Conservation (phyloP, 306 rosid species). For the Lathyrus tuberosus region DNA sequence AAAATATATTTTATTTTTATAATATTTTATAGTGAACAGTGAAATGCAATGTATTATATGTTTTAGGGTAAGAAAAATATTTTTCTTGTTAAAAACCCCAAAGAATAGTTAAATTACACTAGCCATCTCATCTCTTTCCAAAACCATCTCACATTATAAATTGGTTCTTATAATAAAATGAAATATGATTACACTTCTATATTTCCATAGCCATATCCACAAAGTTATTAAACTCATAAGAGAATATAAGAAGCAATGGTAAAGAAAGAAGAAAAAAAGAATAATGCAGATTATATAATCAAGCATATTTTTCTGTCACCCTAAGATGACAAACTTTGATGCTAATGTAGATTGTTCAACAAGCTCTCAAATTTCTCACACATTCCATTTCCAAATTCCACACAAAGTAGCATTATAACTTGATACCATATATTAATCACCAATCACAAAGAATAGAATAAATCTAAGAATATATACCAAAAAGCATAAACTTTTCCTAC, state of each 20-base stretch:
- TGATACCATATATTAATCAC: constrained; percentile 21
- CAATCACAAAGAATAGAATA: constrained; percentile 48
- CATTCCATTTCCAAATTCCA: constrained; percentile 53
- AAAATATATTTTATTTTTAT: too few relatives aligned
- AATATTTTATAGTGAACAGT: too few relatives aligned
- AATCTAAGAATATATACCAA: constrained; percentile 39
- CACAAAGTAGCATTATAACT: constrained; percentile 46
- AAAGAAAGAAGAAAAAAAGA: constrained; percentile 21
- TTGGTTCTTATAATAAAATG: background rate
- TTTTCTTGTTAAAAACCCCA: too few relatives aligned
- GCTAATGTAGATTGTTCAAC: constrained; percentile 38
- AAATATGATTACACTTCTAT: background rate
- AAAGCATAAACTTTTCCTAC: constrained; percentile 22
- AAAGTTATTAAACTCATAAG: background rate
- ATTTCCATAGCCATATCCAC: background rate
- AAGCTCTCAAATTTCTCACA: constrained; percentile 37
- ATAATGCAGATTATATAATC: constrained; percentile 8
- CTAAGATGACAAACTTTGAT: constrained; percentile 15
- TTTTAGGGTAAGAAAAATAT: too few relatives aligned
- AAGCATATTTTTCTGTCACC: constrained; percentile 2
- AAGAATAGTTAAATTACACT: too few relatives aligned
- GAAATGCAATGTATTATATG: too few relatives aligned
- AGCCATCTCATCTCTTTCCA: background rate
- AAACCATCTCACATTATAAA: background rate
- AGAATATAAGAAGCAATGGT: background rate